Conservation (phyloP, 805 yeast species). For the Debaryomyces hansenii region DNA sequence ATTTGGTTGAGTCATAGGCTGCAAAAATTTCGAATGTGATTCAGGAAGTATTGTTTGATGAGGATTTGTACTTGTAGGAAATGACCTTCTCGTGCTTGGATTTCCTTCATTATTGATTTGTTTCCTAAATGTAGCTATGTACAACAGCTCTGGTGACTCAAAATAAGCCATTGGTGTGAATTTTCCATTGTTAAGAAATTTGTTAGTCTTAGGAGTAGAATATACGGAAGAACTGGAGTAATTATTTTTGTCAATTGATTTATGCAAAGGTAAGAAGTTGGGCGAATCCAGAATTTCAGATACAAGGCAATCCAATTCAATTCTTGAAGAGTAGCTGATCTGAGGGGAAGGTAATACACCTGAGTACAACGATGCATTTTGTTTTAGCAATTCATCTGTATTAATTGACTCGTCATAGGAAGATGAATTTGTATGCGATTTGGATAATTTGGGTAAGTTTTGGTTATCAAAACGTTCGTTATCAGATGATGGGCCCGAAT, state of each 20-base stretch:
- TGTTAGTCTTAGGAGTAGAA: slow-evolving; percentile 1
- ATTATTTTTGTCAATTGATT: neutral
- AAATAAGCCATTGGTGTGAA: neutral
- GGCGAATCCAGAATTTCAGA: neutral
- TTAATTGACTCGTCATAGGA: slow-evolving; percentile 21
- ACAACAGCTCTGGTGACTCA: slow-evolving; percentile 2
- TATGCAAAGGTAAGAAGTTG: neutral
- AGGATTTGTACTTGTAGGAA: neutral
- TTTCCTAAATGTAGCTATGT: slow-evolving; percentile 2
- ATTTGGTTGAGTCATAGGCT: neutral
- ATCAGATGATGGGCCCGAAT: neutral
- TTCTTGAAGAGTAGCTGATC: slow-evolving; percentile 22
- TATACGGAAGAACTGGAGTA: slow-evolving; percentile 1
- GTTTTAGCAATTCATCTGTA: slow-evolving; percentile 30
- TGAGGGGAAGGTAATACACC: slow-evolving; percentile 42
- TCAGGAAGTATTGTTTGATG: neutral
- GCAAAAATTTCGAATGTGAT: neutral
- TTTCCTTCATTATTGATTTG: neutral
- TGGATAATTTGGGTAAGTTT: slow-evolving; percentile 13
- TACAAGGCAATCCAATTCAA: neutral
- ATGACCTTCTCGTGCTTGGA: neutral
- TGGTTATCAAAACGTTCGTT: slow-evolving; percentile 1
- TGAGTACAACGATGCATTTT: slow-evolving; percentile 29
- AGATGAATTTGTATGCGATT: slow-evolving; percentile 17
- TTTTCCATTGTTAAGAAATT: neutral